Evolutionary conservation across 164 flowering plant species (phyloP).

Genomic region (Tinospora cordifolia): DNA sequence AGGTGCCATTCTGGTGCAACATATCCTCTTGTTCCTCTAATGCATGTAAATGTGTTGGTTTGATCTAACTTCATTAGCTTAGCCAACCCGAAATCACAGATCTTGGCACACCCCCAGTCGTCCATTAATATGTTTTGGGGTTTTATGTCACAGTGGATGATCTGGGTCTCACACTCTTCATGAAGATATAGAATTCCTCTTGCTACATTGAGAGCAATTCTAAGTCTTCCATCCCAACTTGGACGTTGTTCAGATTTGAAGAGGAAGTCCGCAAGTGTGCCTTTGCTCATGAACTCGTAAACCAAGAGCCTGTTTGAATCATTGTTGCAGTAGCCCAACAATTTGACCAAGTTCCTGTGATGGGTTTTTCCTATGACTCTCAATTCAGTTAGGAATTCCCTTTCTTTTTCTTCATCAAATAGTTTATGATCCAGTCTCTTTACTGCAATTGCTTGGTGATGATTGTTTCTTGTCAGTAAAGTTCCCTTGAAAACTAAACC

Average conservation of each 20-base stretch:
- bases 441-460: slow-evolving; percentile 10
- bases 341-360: slow-evolving; percentile 21
- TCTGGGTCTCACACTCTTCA: slow-evolving; percentile 26
- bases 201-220: slow-evolving; percentile 19
- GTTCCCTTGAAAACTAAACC: slow-evolving; percentile 21
- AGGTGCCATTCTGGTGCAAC: slow-evolving; percentile 38
- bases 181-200: slow-evolving; percentile 23
- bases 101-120: slow-evolving; percentile 9
- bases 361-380: slow-evolving; percentile 19
- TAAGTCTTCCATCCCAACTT: slow-evolving; percentile 18
- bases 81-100: slow-evolving; percentile 25
- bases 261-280: slow-evolving; percentile 19
- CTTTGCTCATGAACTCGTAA: slow-evolving; percentile 25
- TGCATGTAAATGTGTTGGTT: slow-evolving; percentile 17
- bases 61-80: slow-evolving; percentile 20
- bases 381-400: slow-evolving; percentile 22
- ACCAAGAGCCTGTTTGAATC: slow-evolving; percentile 19
- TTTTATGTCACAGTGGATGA: slow-evolving; percentile 28
- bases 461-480: background rate
- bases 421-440: slow-evolving; percentile 14
- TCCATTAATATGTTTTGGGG: slow-evolving; percentile 26
- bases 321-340: slow-evolving; percentile 19
- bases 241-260: slow-evolving; percentile 11
- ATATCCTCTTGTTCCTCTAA: slow-evolving; percentile 36
- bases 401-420: slow-evolving; percentile 17